These are phyloP conservation scores for Trametes sp. DNA, from an alignment of 1,284 basidiomycete species.

Conservation along the genomic window DNA sequence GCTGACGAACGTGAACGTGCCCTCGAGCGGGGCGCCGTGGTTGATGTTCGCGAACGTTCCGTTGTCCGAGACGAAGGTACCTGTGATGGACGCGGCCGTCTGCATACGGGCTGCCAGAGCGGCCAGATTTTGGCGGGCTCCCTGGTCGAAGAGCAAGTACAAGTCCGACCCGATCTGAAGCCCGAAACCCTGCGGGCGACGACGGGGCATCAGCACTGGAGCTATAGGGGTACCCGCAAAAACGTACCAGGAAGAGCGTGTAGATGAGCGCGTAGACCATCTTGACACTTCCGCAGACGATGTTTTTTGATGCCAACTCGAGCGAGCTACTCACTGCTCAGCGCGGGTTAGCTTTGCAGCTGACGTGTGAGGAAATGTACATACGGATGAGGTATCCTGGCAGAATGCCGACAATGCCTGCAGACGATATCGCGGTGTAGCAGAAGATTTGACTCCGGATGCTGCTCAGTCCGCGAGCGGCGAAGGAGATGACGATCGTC, in stretches of 20 bases:
- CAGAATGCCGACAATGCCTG: constrained; percentile 83
- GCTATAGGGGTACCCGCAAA: background rate
- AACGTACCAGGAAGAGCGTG: constrained; percentile 72
- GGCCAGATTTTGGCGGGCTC: constrained; percentile 60
- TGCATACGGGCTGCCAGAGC: constrained; percentile 58
- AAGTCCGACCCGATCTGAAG: constrained; percentile 89
- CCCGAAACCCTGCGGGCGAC: constrained; percentile 67
- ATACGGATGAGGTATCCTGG: constrained; percentile 84
- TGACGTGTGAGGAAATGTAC: constrained; percentile 36
- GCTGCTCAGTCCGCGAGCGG: constrained; percentile 79
- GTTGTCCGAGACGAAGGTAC: constrained; percentile 74
- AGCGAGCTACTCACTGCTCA: constrained; percentile 81
- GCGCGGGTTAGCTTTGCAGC: background rate
- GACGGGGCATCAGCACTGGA: background rate
- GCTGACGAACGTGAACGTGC: constrained; percentile 81
- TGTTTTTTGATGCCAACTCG: constrained; percentile 89
- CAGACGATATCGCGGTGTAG: constrained; percentile 86
- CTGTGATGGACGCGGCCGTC: constrained; percentile 61
- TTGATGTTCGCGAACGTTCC: constrained; percentile 50
- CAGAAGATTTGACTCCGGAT: constrained; percentile 81
- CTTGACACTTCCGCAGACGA: constrained; percentile 87
- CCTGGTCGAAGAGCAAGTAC: constrained; percentile 79
- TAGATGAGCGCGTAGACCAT: constrained; percentile 93
- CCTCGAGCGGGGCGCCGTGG: constrained; percentile 57
- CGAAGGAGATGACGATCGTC: constrained; percentile 83